These are phyloP conservation scores for Tricladium varicosporioides DNA, from an alignment of 2,329 filamentous ascomycete genomes.

Conservation along the genomic window DNA sequence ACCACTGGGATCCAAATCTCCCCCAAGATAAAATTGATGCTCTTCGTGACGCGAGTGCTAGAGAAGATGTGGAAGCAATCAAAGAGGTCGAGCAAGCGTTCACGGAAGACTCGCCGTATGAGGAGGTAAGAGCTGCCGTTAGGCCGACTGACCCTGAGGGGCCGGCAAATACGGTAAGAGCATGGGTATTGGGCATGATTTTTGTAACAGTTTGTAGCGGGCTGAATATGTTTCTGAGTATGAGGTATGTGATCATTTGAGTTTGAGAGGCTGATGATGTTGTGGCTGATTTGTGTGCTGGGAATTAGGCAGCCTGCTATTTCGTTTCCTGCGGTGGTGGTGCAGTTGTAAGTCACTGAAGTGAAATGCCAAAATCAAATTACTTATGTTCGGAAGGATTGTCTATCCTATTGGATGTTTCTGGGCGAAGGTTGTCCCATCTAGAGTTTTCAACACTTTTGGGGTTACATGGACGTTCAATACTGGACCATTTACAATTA, in stretches of 20 bases:
- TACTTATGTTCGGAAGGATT: conserved; percentile 10
- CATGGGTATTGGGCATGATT: conserved; percentile 56
- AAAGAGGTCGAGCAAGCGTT: conserved; percentile 39
- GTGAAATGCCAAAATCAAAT: not conserved
- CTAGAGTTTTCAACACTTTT: conserved; percentile 40
- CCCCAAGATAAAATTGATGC: conserved; percentile 22
- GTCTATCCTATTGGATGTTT: conserved; percentile 21
- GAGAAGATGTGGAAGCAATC: conserved; percentile 33
- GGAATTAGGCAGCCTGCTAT: conserved; percentile 13
- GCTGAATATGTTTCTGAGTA: conserved; percentile 26
- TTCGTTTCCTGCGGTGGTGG: conserved; percentile 34
- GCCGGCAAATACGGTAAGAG: conserved; percentile 63
- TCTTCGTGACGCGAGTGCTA: conserved; percentile 18
- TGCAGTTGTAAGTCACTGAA: conserved; percentile 45
- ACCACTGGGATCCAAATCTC: conserved; percentile 28
- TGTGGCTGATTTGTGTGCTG: not conserved
- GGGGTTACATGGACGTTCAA: conserved; percentile 57
- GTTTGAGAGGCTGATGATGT: not conserved
- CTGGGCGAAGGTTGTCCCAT: conserved; percentile 41
- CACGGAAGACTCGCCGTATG: conserved; percentile 61
- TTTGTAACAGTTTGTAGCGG: conserved; percentile 33
- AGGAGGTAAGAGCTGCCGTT: conserved; percentile 57
- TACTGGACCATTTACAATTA: conserved; percentile 66
- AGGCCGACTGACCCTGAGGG: conserved; percentile 61
- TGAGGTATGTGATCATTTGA: conserved; percentile 3